Percentiles rank a stretch among this genome's conserved stretches.
phyloP scores from a whole-genome alignment of 768 basidiomycete genomes.

The Saitozyma sp. region DNA sequence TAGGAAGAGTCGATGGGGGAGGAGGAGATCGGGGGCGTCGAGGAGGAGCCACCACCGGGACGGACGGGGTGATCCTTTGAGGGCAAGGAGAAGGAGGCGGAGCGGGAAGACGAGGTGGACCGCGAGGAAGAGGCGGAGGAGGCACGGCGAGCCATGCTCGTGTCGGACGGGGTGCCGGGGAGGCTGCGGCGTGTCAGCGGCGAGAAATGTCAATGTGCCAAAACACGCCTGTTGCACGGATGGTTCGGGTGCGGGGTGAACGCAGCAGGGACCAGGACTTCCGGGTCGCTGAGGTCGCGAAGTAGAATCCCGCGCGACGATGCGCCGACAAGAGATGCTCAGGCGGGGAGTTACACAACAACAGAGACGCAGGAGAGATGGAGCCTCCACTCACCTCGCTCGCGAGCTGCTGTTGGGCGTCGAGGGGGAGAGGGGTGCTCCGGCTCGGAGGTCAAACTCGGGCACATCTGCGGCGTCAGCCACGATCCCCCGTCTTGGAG shows the following conservation, averaged over 20 bases:
- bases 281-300: too few relatives aligned
- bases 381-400: too few relatives aligned
- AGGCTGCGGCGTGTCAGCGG: conserved; percentile 63
- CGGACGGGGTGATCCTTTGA: conserved; percentile 50
- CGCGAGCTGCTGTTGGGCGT: too few relatives aligned
- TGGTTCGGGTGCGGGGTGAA: neutral
- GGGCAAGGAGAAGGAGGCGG: conserved; percentile 46
- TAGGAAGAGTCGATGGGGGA: neutral
- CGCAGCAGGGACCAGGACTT: too few relatives aligned
- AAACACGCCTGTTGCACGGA: neutral
- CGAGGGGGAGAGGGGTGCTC: too few relatives aligned
- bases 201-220: neutral
- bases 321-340: too few relatives aligned
- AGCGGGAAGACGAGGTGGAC: conserved; percentile 37
- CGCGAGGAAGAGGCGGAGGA: conserved; percentile 21
- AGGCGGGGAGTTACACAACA: too few relatives aligned
- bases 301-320: too few relatives aligned
- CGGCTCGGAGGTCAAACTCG: conserved; percentile 69
- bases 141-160: conserved; percentile 19
- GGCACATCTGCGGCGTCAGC: conserved; percentile 68
- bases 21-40: conserved; percentile 2
- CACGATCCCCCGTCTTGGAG: neutral
- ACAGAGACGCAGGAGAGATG: too few relatives aligned
- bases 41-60: conserved; percentile 23
- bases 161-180: conserved; percentile 13